Percentiles rank a stretch among this genome's conserved stretches.
Conservation (phyloP, 2,329 filamentous ascomycete species). For the Aspergillus texensis region DNA sequence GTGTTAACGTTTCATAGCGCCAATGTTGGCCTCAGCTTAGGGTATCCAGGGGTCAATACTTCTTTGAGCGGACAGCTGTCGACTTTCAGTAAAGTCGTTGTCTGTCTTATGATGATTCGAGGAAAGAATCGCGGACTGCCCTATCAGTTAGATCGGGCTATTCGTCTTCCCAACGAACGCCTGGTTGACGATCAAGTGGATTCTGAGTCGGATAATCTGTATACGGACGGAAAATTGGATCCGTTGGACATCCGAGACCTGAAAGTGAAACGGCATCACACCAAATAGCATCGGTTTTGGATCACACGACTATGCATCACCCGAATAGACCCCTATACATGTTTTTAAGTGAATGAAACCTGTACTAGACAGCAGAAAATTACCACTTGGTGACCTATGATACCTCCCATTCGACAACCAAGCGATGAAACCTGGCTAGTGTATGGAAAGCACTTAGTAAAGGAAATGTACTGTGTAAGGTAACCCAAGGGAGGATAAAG, state of each 20-base stretch:
- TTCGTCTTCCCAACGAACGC: constrained; percentile 35
- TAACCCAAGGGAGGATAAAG: neutral
- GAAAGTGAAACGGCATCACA: constrained; percentile 11
- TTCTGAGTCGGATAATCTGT: constrained; percentile 1
- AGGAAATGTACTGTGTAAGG: neutral
- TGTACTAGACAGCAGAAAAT: neutral
- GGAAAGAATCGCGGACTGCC: constrained; percentile 59
- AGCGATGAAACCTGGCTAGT: neutral
- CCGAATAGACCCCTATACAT: neutral
- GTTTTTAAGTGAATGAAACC: neutral
- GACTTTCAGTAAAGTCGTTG: constrained; percentile 55
- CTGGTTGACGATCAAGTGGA: constrained; percentile 20
- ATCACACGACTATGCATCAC: neutral
- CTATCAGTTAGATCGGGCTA: constrained; percentile 55
- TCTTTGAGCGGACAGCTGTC: constrained; percentile 50
- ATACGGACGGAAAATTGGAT: neutral
- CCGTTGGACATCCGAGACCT: neutral
- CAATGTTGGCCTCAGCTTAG: constrained; percentile 39
- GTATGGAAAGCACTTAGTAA: neutral
- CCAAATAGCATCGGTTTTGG: constrained; percentile 6
- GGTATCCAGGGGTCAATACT: constrained; percentile 32
- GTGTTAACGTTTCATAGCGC: constrained; percentile 25
- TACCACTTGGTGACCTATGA: neutral
- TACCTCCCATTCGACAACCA: neutral
- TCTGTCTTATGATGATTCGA: constrained; percentile 59